A percentile compares a stretch with the other conserved stretches of the same genome.
phyloP scores from a whole-genome alignment of 2,329 filamentous ascomycete species.

The Aspergillus luchuensis region DNA sequence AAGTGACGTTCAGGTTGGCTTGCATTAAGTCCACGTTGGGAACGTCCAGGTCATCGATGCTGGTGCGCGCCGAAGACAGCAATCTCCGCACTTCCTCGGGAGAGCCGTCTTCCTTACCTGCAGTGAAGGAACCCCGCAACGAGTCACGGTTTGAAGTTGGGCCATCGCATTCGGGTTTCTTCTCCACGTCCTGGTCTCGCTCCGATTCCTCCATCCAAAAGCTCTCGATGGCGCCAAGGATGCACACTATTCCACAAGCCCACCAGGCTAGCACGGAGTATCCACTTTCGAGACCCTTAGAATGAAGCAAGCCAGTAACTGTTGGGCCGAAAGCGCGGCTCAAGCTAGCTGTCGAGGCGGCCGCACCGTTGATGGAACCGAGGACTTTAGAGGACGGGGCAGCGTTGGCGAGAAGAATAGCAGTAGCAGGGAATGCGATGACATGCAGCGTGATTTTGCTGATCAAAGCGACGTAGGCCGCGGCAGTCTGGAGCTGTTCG shows the following conservation, averaged over 20 bases:
- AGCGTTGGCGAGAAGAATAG: slow-evolving; percentile 85
- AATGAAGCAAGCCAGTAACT: slow-evolving; percentile 81
- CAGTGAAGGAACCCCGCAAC: slow-evolving; percentile 26
- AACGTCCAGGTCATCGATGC: slow-evolving; percentile 37
- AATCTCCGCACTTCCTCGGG: slow-evolving; percentile 39
- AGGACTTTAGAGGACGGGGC: slow-evolving; percentile 81
- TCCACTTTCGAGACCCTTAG: slow-evolving; percentile 74
- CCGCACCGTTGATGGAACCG: slow-evolving; percentile 89
- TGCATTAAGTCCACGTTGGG: slow-evolving; percentile 28
- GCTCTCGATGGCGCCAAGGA: slow-evolving; percentile 73
- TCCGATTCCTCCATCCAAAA: slow-evolving; percentile 71
- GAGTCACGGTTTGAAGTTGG: slow-evolving; percentile 29
- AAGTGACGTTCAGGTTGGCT: slow-evolving; percentile 15
- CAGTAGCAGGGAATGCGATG: slow-evolving; percentile 86
- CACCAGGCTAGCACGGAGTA: slow-evolving; percentile 94
- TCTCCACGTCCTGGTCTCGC: slow-evolving; percentile 43
- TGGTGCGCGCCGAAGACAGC: slow-evolving; percentile 39
- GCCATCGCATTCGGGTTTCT: slow-evolving; percentile 37
- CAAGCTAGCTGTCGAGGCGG: slow-evolving; percentile 85
- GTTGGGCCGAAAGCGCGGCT: slow-evolving; percentile 87
- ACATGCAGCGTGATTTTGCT: slow-evolving; percentile 94
- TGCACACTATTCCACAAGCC: slow-evolving; percentile 76
- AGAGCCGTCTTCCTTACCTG: slow-evolving; percentile 26
- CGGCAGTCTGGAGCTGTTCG: slow-evolving; percentile 67
- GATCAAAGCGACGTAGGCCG: slow-evolving; percentile 75